Evolutionary conservation across 441 rosid species (phyloP), one percentile per base, ranked within the genome.

Genomic region (Bocquillonia castaneifolia): DNA sequence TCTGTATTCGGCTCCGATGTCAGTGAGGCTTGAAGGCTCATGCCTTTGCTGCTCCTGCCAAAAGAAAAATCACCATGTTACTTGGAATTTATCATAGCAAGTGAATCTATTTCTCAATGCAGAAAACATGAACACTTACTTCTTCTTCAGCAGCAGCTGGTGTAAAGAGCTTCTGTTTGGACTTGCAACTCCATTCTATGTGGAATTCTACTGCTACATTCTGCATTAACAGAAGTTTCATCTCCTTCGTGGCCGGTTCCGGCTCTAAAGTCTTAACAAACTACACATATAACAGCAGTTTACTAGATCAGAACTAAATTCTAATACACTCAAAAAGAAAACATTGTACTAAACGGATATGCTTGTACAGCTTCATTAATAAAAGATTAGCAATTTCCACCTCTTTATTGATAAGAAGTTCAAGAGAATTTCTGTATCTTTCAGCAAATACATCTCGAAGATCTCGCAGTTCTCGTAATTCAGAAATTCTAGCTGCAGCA

Each of bases 401-500:
- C 95, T 93, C 82, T 66, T 78, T 83, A 73, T 77, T 83, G 18
- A 82, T 64, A 66, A 64, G 85, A 7, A 71, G 36, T 18, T 85
- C 90, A 0, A 79, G 77, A 20, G 80, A 80, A 31, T 28, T 79
- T 25, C 87, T 86, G 63, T 91, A 93, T 86, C 77, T 80, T n/a
- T 84, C 85, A 25, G 63, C 60, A 63, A 93, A 88, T 10, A 80
- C 23, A 48, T 77, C 67, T 54, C 98, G 83, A 71, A 93, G 90
- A 23, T 89, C 81, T 8, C 94, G 88, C 10, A 91, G 82, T 75
- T 93, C 97, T 1, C 96, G 96, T 71, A 91, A 80, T 75, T 89
- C 91, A 22, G 92, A 77, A 75, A 91, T 81, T 82, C 95, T 84
- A 48, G 98, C 95, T 57, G 98, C 94, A 20, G 95, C 93, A 52